phyloP scores from a whole-genome alignment of 2,329 filamentous ascomycete species.

The Thyridium curvatum region DNA sequence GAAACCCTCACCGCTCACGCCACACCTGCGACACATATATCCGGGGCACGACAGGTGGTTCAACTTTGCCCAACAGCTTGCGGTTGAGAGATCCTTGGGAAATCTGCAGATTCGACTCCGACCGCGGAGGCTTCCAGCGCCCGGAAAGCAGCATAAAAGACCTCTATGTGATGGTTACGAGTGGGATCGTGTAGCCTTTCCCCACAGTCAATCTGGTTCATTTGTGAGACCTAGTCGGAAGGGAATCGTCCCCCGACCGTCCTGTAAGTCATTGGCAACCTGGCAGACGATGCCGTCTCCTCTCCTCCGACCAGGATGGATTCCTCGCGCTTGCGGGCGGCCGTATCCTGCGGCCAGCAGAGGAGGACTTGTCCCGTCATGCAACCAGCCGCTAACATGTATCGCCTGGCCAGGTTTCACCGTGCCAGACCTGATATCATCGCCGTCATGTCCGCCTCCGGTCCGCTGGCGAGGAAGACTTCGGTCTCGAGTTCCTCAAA shows the following conservation, averaged over 20 bases:
- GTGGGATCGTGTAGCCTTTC: constrained; percentile 25
- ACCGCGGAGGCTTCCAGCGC: constrained; percentile 14
- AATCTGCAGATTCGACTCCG: constrained; percentile 1
- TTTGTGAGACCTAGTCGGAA: too few species aligned
- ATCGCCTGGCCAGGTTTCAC: too few species aligned
- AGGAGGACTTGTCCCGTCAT: too few species aligned
- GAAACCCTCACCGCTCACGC: constrained; percentile 5
- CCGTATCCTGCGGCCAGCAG: too few species aligned
- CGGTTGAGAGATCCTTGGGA: background rate
- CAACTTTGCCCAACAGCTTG: constrained; percentile 9
- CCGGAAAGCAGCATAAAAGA: constrained; percentile 16
- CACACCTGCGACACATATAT: constrained; percentile 6
- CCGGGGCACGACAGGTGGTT: constrained; percentile 1
- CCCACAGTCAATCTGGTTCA: constrained; percentile 4
- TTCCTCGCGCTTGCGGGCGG: too few species aligned
- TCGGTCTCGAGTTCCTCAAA: constrained; percentile 52
- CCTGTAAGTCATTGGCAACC: too few species aligned
- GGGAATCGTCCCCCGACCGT: too few species aligned
- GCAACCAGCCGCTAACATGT: too few species aligned
- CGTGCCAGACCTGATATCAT: too few species aligned
- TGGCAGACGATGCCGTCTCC: too few species aligned
- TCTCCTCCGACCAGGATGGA: too few species aligned
- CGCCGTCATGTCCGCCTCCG: constrained; percentile 50
- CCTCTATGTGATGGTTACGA: constrained; percentile 30
- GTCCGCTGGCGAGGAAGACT: constrained; percentile 50